Evolutionary conservation across 805 yeast genomes (phyloP), one percentile per base, ranked within the genome.

Genomic region (Nakazawaea populi): DNA sequence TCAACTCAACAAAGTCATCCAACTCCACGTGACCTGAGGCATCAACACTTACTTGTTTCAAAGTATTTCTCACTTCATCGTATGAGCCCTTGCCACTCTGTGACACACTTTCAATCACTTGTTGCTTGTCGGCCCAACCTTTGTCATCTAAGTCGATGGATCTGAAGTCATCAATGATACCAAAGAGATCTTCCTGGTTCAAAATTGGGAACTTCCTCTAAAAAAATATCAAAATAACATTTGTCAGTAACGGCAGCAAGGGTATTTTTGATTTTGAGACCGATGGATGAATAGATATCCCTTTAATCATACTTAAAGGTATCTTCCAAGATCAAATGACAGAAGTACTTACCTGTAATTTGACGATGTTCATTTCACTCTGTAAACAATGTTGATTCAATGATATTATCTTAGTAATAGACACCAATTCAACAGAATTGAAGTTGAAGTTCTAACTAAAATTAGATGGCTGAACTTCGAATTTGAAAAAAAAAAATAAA

Each of bases 11-110:
- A 63, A 82, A 94, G 65, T 94, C 99, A 53, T 94, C 99, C 63
- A 94, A 73, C 67, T 94, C 99, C 49, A 94, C 97, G 64, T 88
- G 92, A 29, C 99, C 99, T 4, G 96, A 86, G 12, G 98, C 96
- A 70, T 94, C 99, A 35, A 94, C 96, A 57, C 85, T 84, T 46
- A 90, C 97, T 48, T 79, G 80, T 65, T 94, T 94, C 64, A 94
- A 77, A 2, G 97, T 88, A 67, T 90, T 96, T 72, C 99, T 85
- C 28, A 96, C 92, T 57, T 85, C 87, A 68, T 94, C 99, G 63
- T 94, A 94, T 34, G 90, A 68, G 47, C 87, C 92, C 49, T 80
- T 80, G 18, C 97, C 97, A 31, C 82, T 68, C 51, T 82, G 80
- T 28, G 96, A 81, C 39, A 90, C 82, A 4, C 90, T 80, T 64